Evolutionary conservation across 2,329 filamentous ascomycete genomes (phyloP).

Genomic region (Penicillium hesseltinei): DNA sequence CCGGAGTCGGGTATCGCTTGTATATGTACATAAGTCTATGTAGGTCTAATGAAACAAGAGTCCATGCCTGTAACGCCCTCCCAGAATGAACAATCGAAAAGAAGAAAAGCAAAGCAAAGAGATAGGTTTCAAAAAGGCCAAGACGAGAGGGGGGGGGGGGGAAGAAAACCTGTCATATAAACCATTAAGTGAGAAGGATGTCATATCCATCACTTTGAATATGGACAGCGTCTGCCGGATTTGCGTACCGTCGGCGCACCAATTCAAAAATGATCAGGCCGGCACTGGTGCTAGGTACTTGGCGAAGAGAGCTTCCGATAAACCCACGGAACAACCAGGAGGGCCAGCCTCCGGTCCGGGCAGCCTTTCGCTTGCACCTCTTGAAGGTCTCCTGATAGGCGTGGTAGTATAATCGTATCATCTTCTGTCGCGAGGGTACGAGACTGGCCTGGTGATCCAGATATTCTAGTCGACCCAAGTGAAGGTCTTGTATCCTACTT

Average conservation of each 20-base stretch:
- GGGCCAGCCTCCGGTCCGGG: conserved; percentile 53
- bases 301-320: conserved; percentile 55
- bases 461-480: conserved; percentile 59
- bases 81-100: not conserved
- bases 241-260: conserved; percentile 60
- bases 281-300: conserved; percentile 63
- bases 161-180: not conserved
- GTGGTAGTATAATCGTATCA: conserved; percentile 56
- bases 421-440: conserved; percentile 41
- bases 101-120: not conserved
- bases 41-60: not conserved
- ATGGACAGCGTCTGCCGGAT: conserved; percentile 51
- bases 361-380: conserved; percentile 53
- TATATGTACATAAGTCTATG: not conserved
- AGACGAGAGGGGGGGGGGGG: not conserved
- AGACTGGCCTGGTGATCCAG: conserved; percentile 54
- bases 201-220: conserved; percentile 62
- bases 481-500: conserved; percentile 58
- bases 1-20: not conserved
- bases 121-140: not conserved
- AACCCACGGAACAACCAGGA: conserved; percentile 60
- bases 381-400: conserved; percentile 61
- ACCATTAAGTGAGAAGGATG: conserved; percentile 52
- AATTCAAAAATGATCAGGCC: conserved; percentile 65
- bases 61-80: not conserved